Conservation (phyloP, 2,329 filamentous ascomycete species). For the Fusarium pseudocircinatum region DNA sequence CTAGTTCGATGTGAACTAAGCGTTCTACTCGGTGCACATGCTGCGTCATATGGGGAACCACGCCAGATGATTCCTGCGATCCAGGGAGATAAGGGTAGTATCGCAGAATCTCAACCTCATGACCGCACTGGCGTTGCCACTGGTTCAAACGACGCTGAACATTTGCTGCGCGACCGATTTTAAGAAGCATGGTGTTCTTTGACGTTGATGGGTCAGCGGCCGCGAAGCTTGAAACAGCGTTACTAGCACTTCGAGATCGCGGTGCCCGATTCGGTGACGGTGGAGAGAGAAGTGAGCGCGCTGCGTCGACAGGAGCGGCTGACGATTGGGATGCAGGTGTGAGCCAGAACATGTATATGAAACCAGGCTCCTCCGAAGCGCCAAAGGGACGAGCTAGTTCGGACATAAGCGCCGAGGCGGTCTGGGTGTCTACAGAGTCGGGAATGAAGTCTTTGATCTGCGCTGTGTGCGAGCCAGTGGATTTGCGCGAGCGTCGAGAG, state of each 20-base stretch:
- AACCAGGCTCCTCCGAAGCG: slow-evolving; percentile 82
- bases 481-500: slow-evolving; percentile 45
- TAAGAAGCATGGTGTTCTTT: slow-evolving; percentile 69
- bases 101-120: slow-evolving; percentile 85
- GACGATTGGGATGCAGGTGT: slow-evolving; percentile 67
- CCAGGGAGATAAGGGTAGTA: slow-evolving; percentile 86
- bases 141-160: slow-evolving; percentile 91
- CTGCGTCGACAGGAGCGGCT: slow-evolving; percentile 65
- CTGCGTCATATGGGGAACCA: slow-evolving; percentile 74
- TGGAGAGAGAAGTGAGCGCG: slow-evolving; percentile 67
- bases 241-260: slow-evolving; percentile 60
- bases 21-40: slow-evolving; percentile 90
- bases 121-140: slow-evolving; percentile 93
- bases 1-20: slow-evolving; percentile 90
- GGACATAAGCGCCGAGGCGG: slow-evolving; percentile 74
- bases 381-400: slow-evolving; percentile 76
- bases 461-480: slow-evolving; percentile 46
- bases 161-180: slow-evolving; percentile 77
- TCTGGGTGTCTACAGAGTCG: slow-evolving; percentile 70
- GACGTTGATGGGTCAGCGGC: slow-evolving; percentile 39
- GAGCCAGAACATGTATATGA: slow-evolving; percentile 99
- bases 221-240: slow-evolving; percentile 64
- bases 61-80: slow-evolving; percentile 42
- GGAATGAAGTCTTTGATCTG: slow-evolving; percentile 69
- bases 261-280: slow-evolving; percentile 51